Base-by-base conservation (phyloP, 139 green algal genomes). In the Tetratostichococcus sp. region DNA sequence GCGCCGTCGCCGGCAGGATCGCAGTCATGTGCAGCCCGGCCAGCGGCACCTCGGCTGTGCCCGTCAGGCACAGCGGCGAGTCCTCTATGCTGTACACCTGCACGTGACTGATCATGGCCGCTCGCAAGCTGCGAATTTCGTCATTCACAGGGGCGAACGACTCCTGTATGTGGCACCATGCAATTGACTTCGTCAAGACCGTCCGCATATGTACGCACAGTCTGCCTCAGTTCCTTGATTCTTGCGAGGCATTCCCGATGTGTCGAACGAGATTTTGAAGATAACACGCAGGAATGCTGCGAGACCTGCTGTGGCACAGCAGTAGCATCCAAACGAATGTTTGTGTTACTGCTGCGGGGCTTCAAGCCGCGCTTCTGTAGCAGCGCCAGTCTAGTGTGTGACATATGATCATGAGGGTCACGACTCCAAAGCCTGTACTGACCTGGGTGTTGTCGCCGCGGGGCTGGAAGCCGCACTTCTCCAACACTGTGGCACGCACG, bases 351-450 rank as follows among this genome's bases (percentile, higher is more conserved):
- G 0, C 76, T 89, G 28, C 96, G 77, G 0, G 96, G 96, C 75
- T 99, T 96, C 85, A 99, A 99, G 39, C 96, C 96, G 78, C 96
- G 99, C 82, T 97, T 98, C 79, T 98, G 93, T n/a, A n/a, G n/a
- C n/a, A n/a, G n/a, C n/a, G n/a, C n/a, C n/a, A n/a, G n/a, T n/a
- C n/a, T n/a, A n/a, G n/a, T n/a, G n/a, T n/a, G n/a, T n/a, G n/a
- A n/a, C n/a, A n/a, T n/a, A n/a, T n/a, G n/a, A n/a, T n/a, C n/a
- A n/a, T n/a, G n/a, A n/a, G n/a, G n/a, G n/a, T n/a, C n/a, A n/a
- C n/a, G n/a, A n/a, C 66, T 8, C 8, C 39, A 8, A 14, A 11
- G 23, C n/a, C n/a, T n/a, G n/a, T n/a, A 3, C 70, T 4, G 62
- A 90, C 89, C 88, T 99, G 96, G 19, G 96, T 99, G 82, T 95